Conservation (phyloP, 345 rosid genomes). For the Salix brachista region DNA sequence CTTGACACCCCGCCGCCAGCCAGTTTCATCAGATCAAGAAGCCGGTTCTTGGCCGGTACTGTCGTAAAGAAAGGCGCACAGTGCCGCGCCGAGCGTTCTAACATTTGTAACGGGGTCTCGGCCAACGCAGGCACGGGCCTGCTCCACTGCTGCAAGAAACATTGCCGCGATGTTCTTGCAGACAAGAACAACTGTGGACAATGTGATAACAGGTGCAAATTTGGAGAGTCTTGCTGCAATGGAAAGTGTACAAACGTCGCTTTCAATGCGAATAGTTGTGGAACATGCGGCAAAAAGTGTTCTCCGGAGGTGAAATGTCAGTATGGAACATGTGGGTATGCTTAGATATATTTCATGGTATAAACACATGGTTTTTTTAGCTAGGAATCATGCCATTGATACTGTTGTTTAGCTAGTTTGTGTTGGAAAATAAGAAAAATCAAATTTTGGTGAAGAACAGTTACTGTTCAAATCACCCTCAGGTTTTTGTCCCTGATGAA, state of each 20-base stretch:
- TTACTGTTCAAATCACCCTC: no score
- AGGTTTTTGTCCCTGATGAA: no score
- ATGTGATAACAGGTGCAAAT: constrained; percentile 50
- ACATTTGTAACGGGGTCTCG: constrained; percentile 49
- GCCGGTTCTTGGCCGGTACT: constrained; percentile 26
- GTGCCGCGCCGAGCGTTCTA: constrained; percentile 27
- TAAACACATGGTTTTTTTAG: no score
- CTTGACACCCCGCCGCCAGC: constrained; percentile 33
- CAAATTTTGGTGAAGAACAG: no score
- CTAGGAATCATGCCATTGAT: no score
- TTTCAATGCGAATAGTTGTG: constrained; percentile 42
- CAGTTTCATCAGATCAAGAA: constrained; percentile 19
- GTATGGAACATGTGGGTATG: constrained; percentile 63
- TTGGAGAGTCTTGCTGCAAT: constrained; percentile 55
- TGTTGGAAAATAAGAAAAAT: no score
- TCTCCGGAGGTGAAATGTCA: constrained; percentile 41
- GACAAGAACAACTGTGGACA: constrained; percentile 59
- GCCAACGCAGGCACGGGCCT: constrained; percentile 60
- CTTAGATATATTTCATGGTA: constrained; percentile 23
- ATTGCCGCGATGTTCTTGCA: constrained; percentile 51
- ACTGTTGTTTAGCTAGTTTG: neutral
- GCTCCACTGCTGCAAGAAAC: constrained; percentile 68
- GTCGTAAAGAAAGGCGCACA: constrained; percentile 43
- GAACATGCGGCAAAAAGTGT: constrained; percentile 52
- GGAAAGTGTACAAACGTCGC: constrained; percentile 39